Conservation (phyloP, 192 early-diverging fungal genomes). For the Coemansia sp. region DNA sequence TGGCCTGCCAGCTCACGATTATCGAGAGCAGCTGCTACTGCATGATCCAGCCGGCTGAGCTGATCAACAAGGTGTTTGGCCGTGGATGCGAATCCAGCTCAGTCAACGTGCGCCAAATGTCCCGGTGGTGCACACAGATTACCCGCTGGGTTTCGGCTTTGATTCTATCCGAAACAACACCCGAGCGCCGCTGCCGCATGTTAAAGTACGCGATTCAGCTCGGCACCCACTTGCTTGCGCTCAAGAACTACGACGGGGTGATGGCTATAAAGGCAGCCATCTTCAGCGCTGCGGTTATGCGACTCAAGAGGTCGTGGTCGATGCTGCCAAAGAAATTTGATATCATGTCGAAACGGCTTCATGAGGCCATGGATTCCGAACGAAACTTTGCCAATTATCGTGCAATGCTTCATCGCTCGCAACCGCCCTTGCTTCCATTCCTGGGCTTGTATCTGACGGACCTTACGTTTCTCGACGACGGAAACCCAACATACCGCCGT, state of each 20-base stretch:
- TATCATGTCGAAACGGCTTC: slow-evolving; percentile 62
- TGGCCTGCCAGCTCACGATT: slow-evolving; percentile 86
- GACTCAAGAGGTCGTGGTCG: slow-evolving; percentile 73
- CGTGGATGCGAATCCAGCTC: slow-evolving; percentile 58
- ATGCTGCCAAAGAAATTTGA: slow-evolving; percentile 68
- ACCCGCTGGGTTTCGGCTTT: slow-evolving; percentile 76
- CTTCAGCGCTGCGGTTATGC: slow-evolving; percentile 69
- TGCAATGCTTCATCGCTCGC: slow-evolving; percentile 49
- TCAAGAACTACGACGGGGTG: slow-evolving; percentile 73
- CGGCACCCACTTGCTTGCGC: slow-evolving; percentile 58
- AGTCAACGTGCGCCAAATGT: slow-evolving; percentile 74
- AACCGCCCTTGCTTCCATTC: slow-evolving; percentile 74
- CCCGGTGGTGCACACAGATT: slow-evolving; percentile 69
- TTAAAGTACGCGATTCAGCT: slow-evolving; percentile 84
- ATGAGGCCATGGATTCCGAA: slow-evolving; percentile 62
- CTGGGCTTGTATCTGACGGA: slow-evolving; percentile 82
- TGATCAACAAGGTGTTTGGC: slow-evolving; percentile 68
- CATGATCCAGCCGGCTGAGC: slow-evolving; percentile 72
- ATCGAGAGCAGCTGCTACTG: slow-evolving; percentile 69
- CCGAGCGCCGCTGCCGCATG: slow-evolving; percentile 65
- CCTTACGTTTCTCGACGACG: slow-evolving; percentile 83
- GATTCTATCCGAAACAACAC: slow-evolving; percentile 72
- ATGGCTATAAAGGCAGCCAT: slow-evolving; percentile 82
- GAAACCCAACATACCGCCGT: slow-evolving; percentile 68
- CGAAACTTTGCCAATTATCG: slow-evolving; percentile 68